Conservation (phyloP, 202 grass and related monocot genomes). For the Cymbopogon flexuosus region DNA sequence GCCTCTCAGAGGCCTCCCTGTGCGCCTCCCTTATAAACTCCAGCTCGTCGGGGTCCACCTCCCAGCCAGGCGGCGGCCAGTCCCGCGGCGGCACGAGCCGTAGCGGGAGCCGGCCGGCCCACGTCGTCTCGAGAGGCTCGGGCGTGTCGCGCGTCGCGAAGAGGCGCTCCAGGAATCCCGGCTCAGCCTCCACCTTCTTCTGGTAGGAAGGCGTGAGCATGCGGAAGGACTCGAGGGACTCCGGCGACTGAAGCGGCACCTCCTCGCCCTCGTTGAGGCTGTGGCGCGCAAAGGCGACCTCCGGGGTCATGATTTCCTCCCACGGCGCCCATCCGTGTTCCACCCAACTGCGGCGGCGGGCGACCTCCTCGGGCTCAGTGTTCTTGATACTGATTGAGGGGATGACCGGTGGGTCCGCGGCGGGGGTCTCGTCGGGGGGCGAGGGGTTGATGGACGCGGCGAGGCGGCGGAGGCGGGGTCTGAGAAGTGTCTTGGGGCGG, state of each 20-base stretch:
- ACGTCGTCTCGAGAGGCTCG: slow-evolving; percentile 67
- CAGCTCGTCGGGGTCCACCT: slow-evolving; percentile 73
- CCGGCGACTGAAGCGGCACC: slow-evolving; percentile 77
- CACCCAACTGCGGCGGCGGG: slow-evolving; percentile 61
- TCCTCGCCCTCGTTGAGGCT: slow-evolving; percentile 90
- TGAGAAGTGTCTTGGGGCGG: slow-evolving; percentile 7
- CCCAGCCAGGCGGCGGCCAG: slow-evolving; percentile 82
- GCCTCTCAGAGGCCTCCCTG: slow-evolving; percentile 53
- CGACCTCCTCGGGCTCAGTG: slow-evolving; percentile 62
- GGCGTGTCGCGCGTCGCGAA: slow-evolving; percentile 69
- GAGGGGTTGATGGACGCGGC: slow-evolving; percentile 34
- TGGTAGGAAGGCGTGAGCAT: slow-evolving; percentile 87
- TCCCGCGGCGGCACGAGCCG: slow-evolving; percentile 72
- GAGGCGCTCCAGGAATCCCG: slow-evolving; percentile 56
- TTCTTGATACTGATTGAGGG: slow-evolving; percentile 39
- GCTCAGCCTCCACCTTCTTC: slow-evolving; percentile 73
- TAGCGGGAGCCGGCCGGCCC: slow-evolving; percentile 57
- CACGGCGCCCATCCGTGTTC: slow-evolving; percentile 79
- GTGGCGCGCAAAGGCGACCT: slow-evolving; percentile 77
- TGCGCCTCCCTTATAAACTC: slow-evolving; percentile 86
- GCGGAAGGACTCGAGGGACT: slow-evolving; percentile 78
- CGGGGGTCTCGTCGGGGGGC: slow-evolving; percentile 48
- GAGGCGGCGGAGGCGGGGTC: slow-evolving; percentile 15
- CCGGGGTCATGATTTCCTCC: slow-evolving; percentile 77
- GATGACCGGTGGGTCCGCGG: slow-evolving; percentile 37